Conservation (phyloP, 2,329 filamentous ascomycete species). For the Calycina herbarum region DNA sequence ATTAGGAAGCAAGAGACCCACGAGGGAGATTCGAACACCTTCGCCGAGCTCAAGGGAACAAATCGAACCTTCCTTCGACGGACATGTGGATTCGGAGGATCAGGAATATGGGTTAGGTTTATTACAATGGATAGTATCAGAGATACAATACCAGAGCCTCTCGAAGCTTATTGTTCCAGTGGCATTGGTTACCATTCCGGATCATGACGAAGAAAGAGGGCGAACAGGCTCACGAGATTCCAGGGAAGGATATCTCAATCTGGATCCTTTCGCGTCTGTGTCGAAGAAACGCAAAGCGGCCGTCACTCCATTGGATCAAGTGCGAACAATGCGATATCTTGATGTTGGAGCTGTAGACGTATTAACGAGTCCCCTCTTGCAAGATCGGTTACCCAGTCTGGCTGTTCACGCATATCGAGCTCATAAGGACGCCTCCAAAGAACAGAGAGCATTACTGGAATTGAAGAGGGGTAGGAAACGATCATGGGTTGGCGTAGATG, state of each 20-base stretch:
- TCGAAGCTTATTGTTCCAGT: constrained; percentile 51
- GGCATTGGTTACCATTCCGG: constrained; percentile 42
- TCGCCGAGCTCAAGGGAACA: constrained; percentile 38
- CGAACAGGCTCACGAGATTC: constrained; percentile 25
- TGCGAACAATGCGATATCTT: constrained; percentile 68
- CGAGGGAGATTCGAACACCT: constrained; percentile 36
- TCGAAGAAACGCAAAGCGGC: constrained; percentile 35
- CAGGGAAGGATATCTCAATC: constrained; percentile 23
- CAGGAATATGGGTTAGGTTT: constrained; percentile 50
- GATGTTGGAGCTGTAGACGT: constrained; percentile 88
- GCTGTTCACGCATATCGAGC: constrained; percentile 82
- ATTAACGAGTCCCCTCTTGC: constrained; percentile 74
- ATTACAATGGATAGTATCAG: constrained; percentile 47
- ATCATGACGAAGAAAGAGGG: constrained; percentile 26
- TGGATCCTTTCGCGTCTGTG: constrained; percentile 20
- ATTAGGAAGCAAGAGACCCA: constrained; percentile 33
- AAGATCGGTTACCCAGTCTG: constrained; percentile 71
- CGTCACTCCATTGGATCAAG: constrained; percentile 45
- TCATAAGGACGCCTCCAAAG: constrained; percentile 72
- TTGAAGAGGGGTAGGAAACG: constrained; percentile 76
- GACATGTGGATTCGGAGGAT: constrained; percentile 38
- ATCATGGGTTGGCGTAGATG: constrained; percentile 87
- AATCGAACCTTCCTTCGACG: constrained; percentile 42
- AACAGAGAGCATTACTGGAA: constrained; percentile 71
- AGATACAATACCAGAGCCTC: constrained; percentile 50